Percentiles rank a stretch among this genome's conserved stretches.
Conservation (phyloP, 192 early-diverging fungal genomes). For the Entomortierella chlamydospora region DNA sequence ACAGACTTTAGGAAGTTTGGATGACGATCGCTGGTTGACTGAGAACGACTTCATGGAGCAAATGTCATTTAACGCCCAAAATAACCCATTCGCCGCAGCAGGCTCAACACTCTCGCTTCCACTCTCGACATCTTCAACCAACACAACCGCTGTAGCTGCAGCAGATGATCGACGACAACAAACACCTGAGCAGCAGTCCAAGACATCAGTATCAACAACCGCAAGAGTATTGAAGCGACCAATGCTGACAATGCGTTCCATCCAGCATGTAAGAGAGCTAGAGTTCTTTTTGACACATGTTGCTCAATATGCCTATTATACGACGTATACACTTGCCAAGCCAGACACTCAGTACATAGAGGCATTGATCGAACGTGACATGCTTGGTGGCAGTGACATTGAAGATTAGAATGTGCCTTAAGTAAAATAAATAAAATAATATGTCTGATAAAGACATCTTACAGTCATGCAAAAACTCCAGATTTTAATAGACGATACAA, state of each 20-base stretch:
- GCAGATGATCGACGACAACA: slow-evolving; percentile 2
- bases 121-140: slow-evolving; percentile 27
- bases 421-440: not conserved
- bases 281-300: slow-evolving; percentile 83
- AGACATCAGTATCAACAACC: slow-evolving; percentile 10
- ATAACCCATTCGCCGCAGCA: not conserved
- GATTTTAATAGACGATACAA: not conserved
- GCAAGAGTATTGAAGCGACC: slow-evolving; percentile 68
- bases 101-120: slow-evolving; percentile 21
- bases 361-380: slow-evolving; percentile 71
- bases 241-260: slow-evolving; percentile 76
- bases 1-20: slow-evolving; percentile 21
- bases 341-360: slow-evolving; percentile 86
- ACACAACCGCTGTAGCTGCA: slow-evolving; percentile 32
- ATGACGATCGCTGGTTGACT: slow-evolving; percentile 22
- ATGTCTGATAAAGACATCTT: not conserved
- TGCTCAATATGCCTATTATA: slow-evolving; percentile 80
- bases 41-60: slow-evolving; percentile 35
- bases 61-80: slow-evolving; percentile 37
- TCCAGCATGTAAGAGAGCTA: slow-evolving; percentile 77
- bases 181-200: not conserved
- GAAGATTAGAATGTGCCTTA: slow-evolving; percentile 15
- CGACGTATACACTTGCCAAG: slow-evolving; percentile 73
- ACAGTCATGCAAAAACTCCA: not conserved
- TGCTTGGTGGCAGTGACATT: slow-evolving; percentile 58